Conservation (phyloP, 2,329 filamentous ascomycete species). For the Aspergillus sojae region DNA sequence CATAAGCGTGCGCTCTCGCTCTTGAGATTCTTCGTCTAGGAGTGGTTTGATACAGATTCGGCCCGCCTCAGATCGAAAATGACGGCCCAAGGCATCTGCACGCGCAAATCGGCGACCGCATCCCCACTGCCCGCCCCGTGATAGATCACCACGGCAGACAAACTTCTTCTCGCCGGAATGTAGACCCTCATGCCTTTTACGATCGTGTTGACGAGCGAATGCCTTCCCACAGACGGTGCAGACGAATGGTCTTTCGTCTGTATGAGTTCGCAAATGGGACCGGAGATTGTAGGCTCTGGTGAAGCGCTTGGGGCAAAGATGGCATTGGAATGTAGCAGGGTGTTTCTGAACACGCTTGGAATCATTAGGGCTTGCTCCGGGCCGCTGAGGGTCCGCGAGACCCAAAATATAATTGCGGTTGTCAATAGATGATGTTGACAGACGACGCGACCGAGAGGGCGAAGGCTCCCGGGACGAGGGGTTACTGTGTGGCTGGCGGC, state of each 20-base stretch:
- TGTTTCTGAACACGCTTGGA: constrained; percentile 93
- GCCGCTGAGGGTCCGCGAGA: constrained; percentile 83
- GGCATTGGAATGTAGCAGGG: constrained; percentile 95
- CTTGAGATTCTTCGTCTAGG: constrained; percentile 87
- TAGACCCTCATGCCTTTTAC: constrained; percentile 93
- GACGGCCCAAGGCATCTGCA: constrained; percentile 88
- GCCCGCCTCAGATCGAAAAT: constrained; percentile 94
- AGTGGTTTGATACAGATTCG: constrained; percentile 97
- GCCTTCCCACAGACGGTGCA: constrained; percentile 97
- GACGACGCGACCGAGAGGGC: constrained; percentile 46
- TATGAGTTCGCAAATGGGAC: constrained; percentile 93
- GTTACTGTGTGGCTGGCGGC: constrained; percentile 40
- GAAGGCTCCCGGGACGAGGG: constrained; percentile 49
- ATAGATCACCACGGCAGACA: constrained; percentile 89
- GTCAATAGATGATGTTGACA: constrained; percentile 52
- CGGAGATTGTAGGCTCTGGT: constrained; percentile 95
- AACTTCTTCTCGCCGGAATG: constrained; percentile 99
- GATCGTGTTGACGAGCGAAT: constrained; percentile 94
- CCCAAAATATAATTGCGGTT: constrained; percentile 82
- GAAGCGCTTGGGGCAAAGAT: constrained; percentile 89
- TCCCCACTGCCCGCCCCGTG: constrained; percentile 82
- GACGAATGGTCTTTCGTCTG: constrained; percentile 94
- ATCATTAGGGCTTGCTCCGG: constrained; percentile 62
- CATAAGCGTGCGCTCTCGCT: constrained; percentile 74
- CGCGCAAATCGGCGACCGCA: constrained; percentile 92